Conservation (phyloP, 2,329 filamentous ascomycete genomes). For the Colletotrichum sp. region DNA sequence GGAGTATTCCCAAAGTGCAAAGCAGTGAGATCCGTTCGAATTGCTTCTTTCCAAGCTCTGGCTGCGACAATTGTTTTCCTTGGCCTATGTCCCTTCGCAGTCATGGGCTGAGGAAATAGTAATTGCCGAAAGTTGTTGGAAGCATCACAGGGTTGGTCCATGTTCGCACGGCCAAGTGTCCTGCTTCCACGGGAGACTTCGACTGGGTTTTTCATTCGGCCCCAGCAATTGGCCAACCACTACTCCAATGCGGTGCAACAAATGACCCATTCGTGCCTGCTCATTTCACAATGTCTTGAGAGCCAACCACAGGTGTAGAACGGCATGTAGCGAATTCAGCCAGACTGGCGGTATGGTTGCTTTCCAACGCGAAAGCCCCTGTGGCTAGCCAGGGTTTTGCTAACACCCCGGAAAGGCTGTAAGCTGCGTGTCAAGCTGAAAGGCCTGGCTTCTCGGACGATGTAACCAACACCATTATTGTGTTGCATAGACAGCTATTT, state of each 20-base stretch:
- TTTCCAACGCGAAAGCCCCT: not conserved
- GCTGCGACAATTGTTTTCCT: not conserved
- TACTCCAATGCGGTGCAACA: not conserved
- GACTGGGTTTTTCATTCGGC: not conserved
- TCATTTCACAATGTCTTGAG: not conserved
- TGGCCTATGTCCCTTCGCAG: not conserved
- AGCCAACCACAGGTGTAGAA: not conserved
- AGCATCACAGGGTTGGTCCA: not conserved
- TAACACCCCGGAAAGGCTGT: not conserved
- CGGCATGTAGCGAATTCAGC: not conserved
- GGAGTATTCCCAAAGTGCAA: not conserved
- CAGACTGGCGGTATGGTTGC: not conserved
- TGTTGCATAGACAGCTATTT: not conserved
- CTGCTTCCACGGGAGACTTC: not conserved
- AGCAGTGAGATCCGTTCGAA: not conserved
- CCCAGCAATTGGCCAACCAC: not conserved
- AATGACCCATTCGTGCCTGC: not conserved
- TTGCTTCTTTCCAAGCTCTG: not conserved
- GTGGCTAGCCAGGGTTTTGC: not conserved
- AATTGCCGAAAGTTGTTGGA: not conserved
- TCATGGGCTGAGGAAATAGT: not conserved
- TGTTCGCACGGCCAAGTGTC: not conserved
- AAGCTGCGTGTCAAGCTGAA: conserved; percentile 1
- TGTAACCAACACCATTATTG: not conserved
- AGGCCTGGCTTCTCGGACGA: not conserved